Conservation (phyloP, 2,329 filamentous ascomycete species). For the Karstenula rhodostoma region DNA sequence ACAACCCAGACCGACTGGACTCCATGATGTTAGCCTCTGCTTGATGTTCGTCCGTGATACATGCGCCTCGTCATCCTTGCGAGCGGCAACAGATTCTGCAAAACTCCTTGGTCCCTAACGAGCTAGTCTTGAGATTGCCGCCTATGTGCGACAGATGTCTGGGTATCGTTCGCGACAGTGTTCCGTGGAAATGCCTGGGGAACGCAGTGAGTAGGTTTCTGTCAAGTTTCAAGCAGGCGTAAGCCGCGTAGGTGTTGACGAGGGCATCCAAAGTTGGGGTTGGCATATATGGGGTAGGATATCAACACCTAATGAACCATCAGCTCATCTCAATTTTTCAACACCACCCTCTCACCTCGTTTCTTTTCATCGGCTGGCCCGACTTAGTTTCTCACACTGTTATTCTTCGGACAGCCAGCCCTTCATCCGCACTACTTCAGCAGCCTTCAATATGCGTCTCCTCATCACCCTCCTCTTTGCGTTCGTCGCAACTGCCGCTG, state of each 20-base stretch:
- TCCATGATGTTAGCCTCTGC: background rate
- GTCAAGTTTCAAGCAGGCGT: slow-evolving; percentile 28
- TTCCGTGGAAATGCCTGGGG: slow-evolving; percentile 6
- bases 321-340: background rate
- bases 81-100: background rate
- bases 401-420: slow-evolving; percentile 1
- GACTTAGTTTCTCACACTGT: slow-evolving; percentile 12
- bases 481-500: slow-evolving; percentile 30
- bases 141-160: slow-evolving; percentile 6
- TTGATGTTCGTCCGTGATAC: slow-evolving; percentile 13
- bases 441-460: slow-evolving; percentile 27
- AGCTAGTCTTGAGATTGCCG: background rate
- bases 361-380: slow-evolving; percentile 24
- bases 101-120: background rate
- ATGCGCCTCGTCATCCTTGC: slow-evolving; percentile 16
- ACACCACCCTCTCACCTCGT: slow-evolving; percentile 1
- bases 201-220: slow-evolving; percentile 19
- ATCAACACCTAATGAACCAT: slow-evolving; percentile 5
- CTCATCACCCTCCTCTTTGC: slow-evolving; percentile 29
- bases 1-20: slow-evolving; percentile 2
- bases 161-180: slow-evolving; percentile 4
- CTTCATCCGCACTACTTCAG: background rate
- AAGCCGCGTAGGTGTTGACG: slow-evolving; percentile 28
- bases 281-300: slow-evolving; percentile 14
- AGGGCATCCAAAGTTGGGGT: slow-evolving; percentile 4